A percentile compares a stretch with the other conserved stretches of the same genome.
Evolutionary conservation across 306 rosid genomes (phyloP).

Genomic region (Macrotyloma uniflorum): DNA sequence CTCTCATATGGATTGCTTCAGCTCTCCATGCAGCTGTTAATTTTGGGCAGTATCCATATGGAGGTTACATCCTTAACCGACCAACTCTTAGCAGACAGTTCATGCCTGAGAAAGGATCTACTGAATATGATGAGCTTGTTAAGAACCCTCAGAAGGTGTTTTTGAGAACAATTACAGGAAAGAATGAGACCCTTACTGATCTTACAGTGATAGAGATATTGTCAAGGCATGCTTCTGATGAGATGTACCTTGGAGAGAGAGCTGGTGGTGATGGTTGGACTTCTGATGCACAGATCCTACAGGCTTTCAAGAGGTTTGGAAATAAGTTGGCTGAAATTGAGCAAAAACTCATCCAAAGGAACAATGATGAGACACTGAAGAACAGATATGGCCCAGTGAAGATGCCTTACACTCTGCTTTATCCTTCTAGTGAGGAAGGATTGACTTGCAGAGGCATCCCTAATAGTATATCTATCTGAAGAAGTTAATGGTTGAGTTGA

Average conservation of each 20-base stretch:
- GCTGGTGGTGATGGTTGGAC: too few species aligned
- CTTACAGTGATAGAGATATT: slow-evolving; percentile 64
- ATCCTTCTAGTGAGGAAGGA: too few species aligned
- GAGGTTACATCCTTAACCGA: slow-evolving; percentile 67
- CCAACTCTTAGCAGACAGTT: slow-evolving; percentile 59
- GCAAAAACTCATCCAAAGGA: too few species aligned
- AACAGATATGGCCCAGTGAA: too few species aligned
- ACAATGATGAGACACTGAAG: too few species aligned
- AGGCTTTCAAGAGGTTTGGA: too few species aligned
- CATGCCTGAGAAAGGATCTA: slow-evolving; percentile 56
- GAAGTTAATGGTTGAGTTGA: too few species aligned
- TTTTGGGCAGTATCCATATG: slow-evolving; percentile 59
- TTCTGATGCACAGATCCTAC: too few species aligned
- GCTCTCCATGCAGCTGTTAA: background rate
- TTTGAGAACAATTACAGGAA: slow-evolving; percentile 66
- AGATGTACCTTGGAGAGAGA: slow-evolving; percentile 49
- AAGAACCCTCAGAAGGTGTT: slow-evolving; percentile 50
- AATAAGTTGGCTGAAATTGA: too few species aligned
- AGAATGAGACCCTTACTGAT: slow-evolving; percentile 50
- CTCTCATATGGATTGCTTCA: background rate
- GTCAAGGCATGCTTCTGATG: slow-evolving; percentile 70
- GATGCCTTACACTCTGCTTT: too few species aligned
- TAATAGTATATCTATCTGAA: too few species aligned
- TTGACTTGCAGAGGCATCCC: too few species aligned
- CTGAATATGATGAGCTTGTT: slow-evolving; percentile 59